Evolutionary conservation across 768 basidiomycete genomes (phyloP).

Genomic region (Pisolithus sp.): DNA sequence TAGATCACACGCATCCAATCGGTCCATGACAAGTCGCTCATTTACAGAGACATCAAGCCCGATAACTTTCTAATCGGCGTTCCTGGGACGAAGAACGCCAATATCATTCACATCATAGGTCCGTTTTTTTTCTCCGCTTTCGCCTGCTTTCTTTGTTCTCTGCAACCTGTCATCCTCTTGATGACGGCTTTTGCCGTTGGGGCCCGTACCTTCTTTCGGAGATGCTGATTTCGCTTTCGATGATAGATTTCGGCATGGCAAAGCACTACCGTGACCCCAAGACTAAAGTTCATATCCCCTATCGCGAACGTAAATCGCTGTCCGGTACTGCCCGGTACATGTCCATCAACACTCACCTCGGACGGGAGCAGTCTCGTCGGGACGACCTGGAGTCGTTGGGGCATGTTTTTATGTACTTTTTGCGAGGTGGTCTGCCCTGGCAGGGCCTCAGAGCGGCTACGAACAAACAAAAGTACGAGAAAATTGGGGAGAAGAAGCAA

Average conservation of each 20-base stretch:
- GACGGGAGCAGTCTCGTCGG: constrained; percentile 88
- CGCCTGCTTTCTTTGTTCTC: not conserved
- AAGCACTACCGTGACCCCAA: constrained; percentile 99
- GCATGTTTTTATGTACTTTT: constrained; percentile 99
- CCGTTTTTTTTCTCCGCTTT: constrained; percentile 23
- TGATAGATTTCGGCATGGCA: constrained; percentile 95
- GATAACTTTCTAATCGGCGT: constrained; percentile 99
- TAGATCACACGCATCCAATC: constrained; percentile 95
- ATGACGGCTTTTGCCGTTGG: constrained; percentile 1
- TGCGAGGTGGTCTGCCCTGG: constrained; percentile 95
- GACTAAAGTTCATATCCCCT: constrained; percentile 97
- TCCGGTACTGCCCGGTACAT: constrained; percentile 98
- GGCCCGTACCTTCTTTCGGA: not conserved
- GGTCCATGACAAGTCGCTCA: constrained; percentile 96
- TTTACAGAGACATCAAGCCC: constrained; percentile 98
- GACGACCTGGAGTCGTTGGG: constrained; percentile 97
- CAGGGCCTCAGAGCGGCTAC: constrained; percentile 96
- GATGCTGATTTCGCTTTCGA: constrained; percentile 3
- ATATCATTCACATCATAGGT: constrained; percentile 85
- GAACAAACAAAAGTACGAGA: constrained; percentile 99
- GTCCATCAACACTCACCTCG: constrained; percentile 98
- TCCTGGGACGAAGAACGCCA: constrained; percentile 84
- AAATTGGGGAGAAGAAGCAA: constrained; percentile 99
- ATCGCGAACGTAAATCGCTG: constrained; percentile 94
- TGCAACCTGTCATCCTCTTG: not conserved